Base-by-base conservation (phyloP, 345 rosid genomes). In the Pistacia atlantica region DNA sequence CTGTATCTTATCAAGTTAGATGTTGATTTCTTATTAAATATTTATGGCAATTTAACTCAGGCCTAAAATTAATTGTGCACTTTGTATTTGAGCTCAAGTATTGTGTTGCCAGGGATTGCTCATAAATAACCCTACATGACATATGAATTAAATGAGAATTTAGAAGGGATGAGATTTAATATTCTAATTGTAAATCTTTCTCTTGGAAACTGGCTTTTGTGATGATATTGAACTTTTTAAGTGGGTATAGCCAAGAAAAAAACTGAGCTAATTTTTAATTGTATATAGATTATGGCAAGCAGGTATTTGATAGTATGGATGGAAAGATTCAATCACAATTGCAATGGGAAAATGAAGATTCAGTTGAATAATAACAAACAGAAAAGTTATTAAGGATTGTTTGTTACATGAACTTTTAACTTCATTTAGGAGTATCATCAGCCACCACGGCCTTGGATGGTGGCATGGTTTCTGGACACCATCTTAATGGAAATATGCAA, bases 61-160 rank as follows among this genome's bases (percentile, higher is more conserved):
- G 46, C 46, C 9, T 42, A 42, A 42, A 42, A 42, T 42, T 42
- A 17, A 16, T 65, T 18, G 11, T 17, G 17, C 28, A 17, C 22
- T 17, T 8, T 1, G 6, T 4, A 17, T 3, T 65, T 68, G 49
- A 58, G 38, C 12, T 58, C 7, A 20, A 72, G 35, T 28, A 59
- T 72, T 38, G 8, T 22, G 75, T 72, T 72, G 55, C 37, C 9
- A 33, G 46, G 46, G 31, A 73, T 51, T 33, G 61, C 42, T n/a
- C 9, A 68, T 73, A 1, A 63, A 61, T 8, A 35, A 18, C 28
- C 20, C 28, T 42, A 42, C 1, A 1, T 42, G 46, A 42, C 8
- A 28, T 13, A 49, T 49, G 69, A 17, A 51, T 31, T 6, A 60
- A 73, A 10, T 49, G 25, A 62, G 57, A 17, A 16, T 8, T 33